These are phyloP conservation scores for Zygoascus bituminiphila DNA, from an alignment of 805 yeast genomes.

Conservation along the genomic window DNA sequence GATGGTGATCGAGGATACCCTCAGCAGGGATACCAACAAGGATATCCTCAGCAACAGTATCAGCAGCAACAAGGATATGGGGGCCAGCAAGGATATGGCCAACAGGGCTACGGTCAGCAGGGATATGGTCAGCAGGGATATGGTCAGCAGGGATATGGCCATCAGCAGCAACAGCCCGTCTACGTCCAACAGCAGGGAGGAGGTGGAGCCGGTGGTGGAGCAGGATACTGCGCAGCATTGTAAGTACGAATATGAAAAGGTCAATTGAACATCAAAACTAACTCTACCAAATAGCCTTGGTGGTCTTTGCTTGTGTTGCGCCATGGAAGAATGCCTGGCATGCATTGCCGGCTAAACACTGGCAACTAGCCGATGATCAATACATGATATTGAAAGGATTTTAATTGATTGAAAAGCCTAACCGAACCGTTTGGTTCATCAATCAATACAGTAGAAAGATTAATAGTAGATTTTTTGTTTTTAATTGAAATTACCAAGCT, in stretches of 20 bases:
- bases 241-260: constrained; percentile 6
- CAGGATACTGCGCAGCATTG: constrained; percentile 23
- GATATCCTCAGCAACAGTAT: constrained; percentile 5
- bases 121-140: constrained; percentile 19
- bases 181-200: constrained; percentile 28
- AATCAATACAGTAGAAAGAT: no score
- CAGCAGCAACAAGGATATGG: constrained; percentile 4
- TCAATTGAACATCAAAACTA: neutral
- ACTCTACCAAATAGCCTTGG: constrained; percentile 14
- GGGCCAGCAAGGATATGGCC: constrained; percentile 14
- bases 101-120: constrained; percentile 19
- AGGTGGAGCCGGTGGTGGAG: constrained; percentile 13
- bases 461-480: no score
- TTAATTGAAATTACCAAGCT: no score
- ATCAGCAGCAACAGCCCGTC: constrained; percentile 29
- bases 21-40: constrained; percentile 4
- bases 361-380: no score
- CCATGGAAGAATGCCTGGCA: constrained; percentile 18
- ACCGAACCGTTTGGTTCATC: no score
- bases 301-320: constrained; percentile 19
- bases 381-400: no score
- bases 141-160: constrained; percentile 16
- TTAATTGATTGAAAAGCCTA: no score
- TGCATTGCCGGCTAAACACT: constrained; percentile 8
- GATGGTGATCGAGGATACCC: constrained; percentile 9